Percentiles rank a stretch among this genome's conserved stretches.
Conservation (phyloP, 129 eudicot genomes). For the Lactuca saligna region DNA sequence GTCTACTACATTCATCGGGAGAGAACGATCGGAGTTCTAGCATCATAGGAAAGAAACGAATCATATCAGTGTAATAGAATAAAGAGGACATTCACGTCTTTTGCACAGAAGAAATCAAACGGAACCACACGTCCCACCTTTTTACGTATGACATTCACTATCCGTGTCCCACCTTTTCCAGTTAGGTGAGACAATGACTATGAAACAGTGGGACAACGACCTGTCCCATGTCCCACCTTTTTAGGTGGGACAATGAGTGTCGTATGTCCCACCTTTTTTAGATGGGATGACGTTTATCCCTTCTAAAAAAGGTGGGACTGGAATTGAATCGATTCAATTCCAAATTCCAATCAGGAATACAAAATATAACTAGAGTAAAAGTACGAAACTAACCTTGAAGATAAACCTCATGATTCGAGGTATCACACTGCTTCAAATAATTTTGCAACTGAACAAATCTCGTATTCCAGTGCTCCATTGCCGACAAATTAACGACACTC, state of each 20-base stretch:
- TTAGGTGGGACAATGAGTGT: no score
- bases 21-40: slow-evolving; percentile 40
- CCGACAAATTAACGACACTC: not conserved
- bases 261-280: no score
- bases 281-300: no score
- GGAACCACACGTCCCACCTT: not conserved
- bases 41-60: not conserved
- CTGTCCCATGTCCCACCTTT: no score
- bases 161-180: not conserved
- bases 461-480: slow-evolving; percentile 35
- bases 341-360: no score
- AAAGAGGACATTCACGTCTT: not conserved
- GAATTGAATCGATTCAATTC: no score
- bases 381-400: slow-evolving; percentile 35
- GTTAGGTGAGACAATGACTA: not conserved
- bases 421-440: slow-evolving; percentile 40
- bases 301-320: no score
- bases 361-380: not conserved
- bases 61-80: not conserved
- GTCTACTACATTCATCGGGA: slow-evolving; percentile 39
- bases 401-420: slow-evolving; percentile 39
- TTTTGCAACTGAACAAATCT: slow-evolving; percentile 39
- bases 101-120: not conserved
- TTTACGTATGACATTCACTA: no score
- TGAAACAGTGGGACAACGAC: not conserved